These are phyloP conservation scores for Kazachstania sp. DNA, from an alignment of 1,139 yeast genomes.

Conservation along the genomic window DNA sequence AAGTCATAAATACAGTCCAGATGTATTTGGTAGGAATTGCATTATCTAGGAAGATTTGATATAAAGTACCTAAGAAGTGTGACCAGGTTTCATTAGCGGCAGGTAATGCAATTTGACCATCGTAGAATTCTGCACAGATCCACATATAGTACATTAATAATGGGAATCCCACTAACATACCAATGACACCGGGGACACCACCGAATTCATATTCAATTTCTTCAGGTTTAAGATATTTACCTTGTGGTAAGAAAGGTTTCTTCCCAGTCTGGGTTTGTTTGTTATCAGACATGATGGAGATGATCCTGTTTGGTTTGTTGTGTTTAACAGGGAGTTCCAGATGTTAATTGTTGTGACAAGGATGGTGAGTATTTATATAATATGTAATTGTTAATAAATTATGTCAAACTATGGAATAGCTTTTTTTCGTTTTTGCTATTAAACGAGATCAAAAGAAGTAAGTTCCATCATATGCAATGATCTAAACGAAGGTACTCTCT, in stretches of 20 bases:
- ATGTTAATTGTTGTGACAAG: too few species aligned
- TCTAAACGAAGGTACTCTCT: too few species aligned
- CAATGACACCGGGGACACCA: conserved; percentile 82
- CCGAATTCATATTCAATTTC: conserved; percentile 79
- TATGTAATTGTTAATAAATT: too few species aligned
- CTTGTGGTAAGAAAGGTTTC: conserved; percentile 27
- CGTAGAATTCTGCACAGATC: conserved; percentile 76
- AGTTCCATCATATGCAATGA: too few species aligned
- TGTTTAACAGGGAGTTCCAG: too few species aligned
- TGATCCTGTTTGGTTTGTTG: too few species aligned
- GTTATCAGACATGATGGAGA: conserved; percentile 1
- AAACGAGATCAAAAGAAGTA: too few species aligned
- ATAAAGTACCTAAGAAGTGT: conserved; percentile 39
- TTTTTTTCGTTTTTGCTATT: too few species aligned
- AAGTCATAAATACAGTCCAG: conserved; percentile 63
- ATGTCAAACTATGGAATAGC: too few species aligned
- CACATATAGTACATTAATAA: conserved; percentile 94
- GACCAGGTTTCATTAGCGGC: conserved; percentile 47
- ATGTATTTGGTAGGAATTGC: conserved; percentile 66
- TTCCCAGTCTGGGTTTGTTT: not conserved
- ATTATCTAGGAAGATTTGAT: conserved; percentile 36
- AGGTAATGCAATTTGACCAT: conserved; percentile 68
- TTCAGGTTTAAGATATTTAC: conserved; percentile 35
- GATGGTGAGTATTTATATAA: too few species aligned
- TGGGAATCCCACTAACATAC: conserved; percentile 94